Evolutionary conservation across 2,329 filamentous ascomycete species (phyloP), one percentile per base, ranked within the genome.

Genomic region (Apiospora malaysiana): DNA sequence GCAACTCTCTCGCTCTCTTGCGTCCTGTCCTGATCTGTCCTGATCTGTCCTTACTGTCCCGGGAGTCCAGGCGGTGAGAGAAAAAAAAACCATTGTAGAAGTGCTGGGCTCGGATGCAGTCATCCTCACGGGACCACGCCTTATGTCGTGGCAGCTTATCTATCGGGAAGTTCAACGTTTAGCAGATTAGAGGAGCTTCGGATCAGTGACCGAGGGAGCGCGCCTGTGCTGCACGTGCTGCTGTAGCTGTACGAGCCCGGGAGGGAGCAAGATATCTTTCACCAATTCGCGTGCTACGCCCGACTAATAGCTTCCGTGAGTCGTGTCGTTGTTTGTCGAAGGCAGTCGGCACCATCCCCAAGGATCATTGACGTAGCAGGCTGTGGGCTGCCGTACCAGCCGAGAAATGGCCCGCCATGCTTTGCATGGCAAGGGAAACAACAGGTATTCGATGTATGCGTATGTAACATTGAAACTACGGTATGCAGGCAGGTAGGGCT

Each of bases 51-150:
- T 27, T 67, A 23, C 43, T 46, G 65, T 67, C 65, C 40, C 40
- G 27, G 65, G 25, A 10, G 25, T 67, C 65, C 65, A 67, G 65
- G 65, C 65, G 65, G 65, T 67, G 65, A 67, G 51, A 16, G 65
- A 67, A 45, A 67, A 27, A 16, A 42, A 67, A 45, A 23, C 46
- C n/a, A 67, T 67, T 9, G 23, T 23, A 45, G 10, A 5, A 23
- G 32, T 32, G 65, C 65, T 67, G 65, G 65, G 43, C 65, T 46
- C n/a, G 65, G 32, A 68, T 68, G 67, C 67, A 68, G 67, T 68
- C 67, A 68, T 68, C 67, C 67, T 68, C 67, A 68, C 67, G 67
- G 46, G 67, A 68, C 67, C 67, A 42, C 46, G 67, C 47, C 47
- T 46, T 68, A 47, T 68, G 66, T 68, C 66, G 66, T 68, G 66